Evolutionary conservation across 768 basidiomycete species (phyloP).

Genomic region (Pisolithus sp.): DNA sequence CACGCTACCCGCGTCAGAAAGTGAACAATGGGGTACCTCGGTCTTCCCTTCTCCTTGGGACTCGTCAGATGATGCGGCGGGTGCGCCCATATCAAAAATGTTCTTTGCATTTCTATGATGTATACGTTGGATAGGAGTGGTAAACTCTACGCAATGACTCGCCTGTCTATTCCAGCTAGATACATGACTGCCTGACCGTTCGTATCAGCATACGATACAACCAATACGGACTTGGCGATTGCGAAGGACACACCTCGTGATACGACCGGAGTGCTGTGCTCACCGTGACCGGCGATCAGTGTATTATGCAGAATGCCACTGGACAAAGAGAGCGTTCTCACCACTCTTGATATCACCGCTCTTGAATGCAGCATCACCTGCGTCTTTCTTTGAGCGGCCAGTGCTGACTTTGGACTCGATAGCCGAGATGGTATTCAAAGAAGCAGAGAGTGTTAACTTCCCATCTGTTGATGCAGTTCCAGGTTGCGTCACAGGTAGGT

Average conservation of each 20-base stretch:
- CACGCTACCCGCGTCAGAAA: background rate
- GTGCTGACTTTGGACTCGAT: slow-evolving; percentile 47
- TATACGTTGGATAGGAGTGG: background rate
- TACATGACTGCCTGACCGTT: slow-evolving; percentile 57
- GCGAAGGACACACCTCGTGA: slow-evolving; percentile 48
- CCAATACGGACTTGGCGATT: background rate
- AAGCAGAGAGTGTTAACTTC: slow-evolving; percentile 10
- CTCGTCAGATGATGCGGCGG: background rate
- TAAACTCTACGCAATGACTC: slow-evolving; percentile 17
- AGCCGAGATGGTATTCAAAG: background rate
- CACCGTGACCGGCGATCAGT: background rate
- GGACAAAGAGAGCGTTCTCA: slow-evolving; percentile 22
- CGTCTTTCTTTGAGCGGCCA: slow-evolving; percentile 63
- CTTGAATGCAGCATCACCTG: slow-evolving; percentile 65
- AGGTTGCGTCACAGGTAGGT: background rate
- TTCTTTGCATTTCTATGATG: slow-evolving; percentile 46
- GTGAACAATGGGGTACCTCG: slow-evolving; percentile 40
- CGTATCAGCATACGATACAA: background rate
- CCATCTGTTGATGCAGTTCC: background rate
- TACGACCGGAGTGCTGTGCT: slow-evolving; percentile 59
- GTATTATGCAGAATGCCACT: background rate
- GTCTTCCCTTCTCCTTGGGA: slow-evolving; percentile 48
- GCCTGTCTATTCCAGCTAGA: slow-evolving; percentile 75
- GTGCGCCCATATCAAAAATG: slow-evolving; percentile 37
- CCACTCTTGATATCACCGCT: slow-evolving; percentile 54